A percentile compares a stretch with the other conserved stretches of the same genome.
Evolutionary conservation across 768 basidiomycete species (phyloP).

Genomic region (Panus rudis): DNA sequence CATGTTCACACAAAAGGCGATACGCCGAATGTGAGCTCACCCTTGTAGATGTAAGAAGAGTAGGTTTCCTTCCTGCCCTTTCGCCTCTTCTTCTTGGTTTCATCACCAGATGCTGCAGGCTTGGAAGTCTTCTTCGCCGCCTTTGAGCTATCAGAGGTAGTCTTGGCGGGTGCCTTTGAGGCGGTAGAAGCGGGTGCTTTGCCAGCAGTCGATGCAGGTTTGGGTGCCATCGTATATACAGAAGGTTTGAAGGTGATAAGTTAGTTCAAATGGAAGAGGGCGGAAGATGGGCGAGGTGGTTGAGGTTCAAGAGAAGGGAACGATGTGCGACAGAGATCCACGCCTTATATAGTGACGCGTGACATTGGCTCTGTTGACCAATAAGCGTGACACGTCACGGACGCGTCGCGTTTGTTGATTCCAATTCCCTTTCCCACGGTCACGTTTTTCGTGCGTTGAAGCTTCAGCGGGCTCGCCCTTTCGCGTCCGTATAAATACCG

Average conservation of each 20-base stretch:
- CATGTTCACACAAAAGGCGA: slow-evolving; percentile 6
- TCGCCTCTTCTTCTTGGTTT: slow-evolving; percentile 67
- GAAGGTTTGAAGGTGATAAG: slow-evolving; percentile 47
- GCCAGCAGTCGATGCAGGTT: slow-evolving; percentile 80
- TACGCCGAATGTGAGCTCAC: slow-evolving; percentile 30
- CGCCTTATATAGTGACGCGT: slow-evolving; percentile 10
- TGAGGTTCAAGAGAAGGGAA: slow-evolving; percentile 1
- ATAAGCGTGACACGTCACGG: slow-evolving; percentile 19
- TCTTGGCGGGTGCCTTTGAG: slow-evolving; percentile 56
- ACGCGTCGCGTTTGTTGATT: slow-evolving; percentile 22
- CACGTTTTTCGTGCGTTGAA: slow-evolving; percentile 12
- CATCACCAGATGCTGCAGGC: slow-evolving; percentile 49
- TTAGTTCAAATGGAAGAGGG: slow-evolving; percentile 12
- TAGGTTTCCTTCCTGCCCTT: slow-evolving; percentile 90
- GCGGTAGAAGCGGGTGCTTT: slow-evolving; percentile 66
- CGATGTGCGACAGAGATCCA: not conserved
- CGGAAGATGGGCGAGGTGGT: slow-evolving; percentile 5
- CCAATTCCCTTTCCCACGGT: slow-evolving; percentile 9
- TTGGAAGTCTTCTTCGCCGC: slow-evolving; percentile 54
- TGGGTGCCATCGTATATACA: slow-evolving; percentile 64
- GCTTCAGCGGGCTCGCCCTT: not conserved
- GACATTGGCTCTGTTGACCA: slow-evolving; percentile 9
- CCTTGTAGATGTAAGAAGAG: slow-evolving; percentile 93
- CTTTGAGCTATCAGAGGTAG: slow-evolving; percentile 37
- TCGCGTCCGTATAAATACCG: slow-evolving; percentile 3